These are phyloP conservation scores for Kluyveromyces sp. DNA, from an alignment of 1,139 yeast species.

Conservation along the genomic window DNA sequence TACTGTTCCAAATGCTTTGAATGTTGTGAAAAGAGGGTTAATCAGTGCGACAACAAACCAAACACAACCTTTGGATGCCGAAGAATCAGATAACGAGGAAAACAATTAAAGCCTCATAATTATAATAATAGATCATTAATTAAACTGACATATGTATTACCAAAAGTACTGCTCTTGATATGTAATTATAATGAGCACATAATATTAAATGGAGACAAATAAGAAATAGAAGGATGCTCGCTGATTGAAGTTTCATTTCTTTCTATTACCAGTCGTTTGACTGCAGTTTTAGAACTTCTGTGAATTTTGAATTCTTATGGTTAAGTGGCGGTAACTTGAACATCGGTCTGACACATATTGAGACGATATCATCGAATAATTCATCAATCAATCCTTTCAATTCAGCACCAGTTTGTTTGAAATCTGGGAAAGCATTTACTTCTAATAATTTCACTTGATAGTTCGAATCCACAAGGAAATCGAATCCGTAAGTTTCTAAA, in stretches of 20 bases:
- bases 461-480: constrained; percentile 62
- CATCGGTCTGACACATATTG: constrained; percentile 37
- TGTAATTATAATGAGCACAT: too few species aligned
- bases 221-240: too few species aligned
- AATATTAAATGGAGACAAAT: too few species aligned
- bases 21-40: constrained; percentile 30
- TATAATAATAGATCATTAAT: too few species aligned
- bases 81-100: constrained; percentile 17
- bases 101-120: not conserved
- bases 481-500: constrained; percentile 82
- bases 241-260: not conserved
- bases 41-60: constrained; percentile 30
- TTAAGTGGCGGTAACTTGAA: constrained; percentile 14
- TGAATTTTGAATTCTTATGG: constrained; percentile 22
- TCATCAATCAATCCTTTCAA: constrained; percentile 57
- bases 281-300: constrained; percentile 35
- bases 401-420: constrained; percentile 84
- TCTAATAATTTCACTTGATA: constrained; percentile 59
- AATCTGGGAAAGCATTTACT: constrained; percentile 91
- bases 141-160: too few species aligned
- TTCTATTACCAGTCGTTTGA: constrained; percentile 28
- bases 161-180: too few species aligned
- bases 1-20: constrained; percentile 28
- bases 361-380: constrained; percentile 45
- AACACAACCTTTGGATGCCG: constrained; percentile 17